Base-by-base conservation (phyloP, 2,329 filamentous ascomycete species). In the Claviceps digitariae region DNA sequence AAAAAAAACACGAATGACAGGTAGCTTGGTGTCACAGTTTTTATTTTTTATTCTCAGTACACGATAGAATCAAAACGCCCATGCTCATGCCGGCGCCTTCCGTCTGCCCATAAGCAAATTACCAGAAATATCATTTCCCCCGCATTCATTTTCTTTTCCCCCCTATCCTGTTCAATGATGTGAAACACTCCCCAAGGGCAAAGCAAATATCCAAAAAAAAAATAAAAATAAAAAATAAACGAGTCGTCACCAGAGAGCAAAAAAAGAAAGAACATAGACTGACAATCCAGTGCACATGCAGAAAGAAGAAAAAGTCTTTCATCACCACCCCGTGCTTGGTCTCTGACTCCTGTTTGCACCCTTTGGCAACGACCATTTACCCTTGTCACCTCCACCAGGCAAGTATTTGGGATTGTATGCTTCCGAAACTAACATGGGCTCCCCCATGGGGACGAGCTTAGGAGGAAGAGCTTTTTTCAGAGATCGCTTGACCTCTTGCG, bases 371-470 rank as follows among this genome's bases (percentile, higher is more conserved):
- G 60, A 48, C 61, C 60, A 64, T 48, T 57, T 59, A 38, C 52
- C 61, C 54, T 64, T 64, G 4, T 48, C 52, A 13, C 62, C 57
- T 20, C 62, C 60, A 1, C 51, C 55, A 25, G 57, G 50, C 20
- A 57, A 56, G 36, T 59, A 55, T 20, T 56, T 61, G 40, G 55
- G 43, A 20, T 51, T 55, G 53, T 71, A 57, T 2, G 67, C 64
- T 46, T 71, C 68, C 1, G 66, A 60, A 6, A 72, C 63, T 0
- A 63, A 67, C 44, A 69, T 62, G 3, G 66, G 65, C 55, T 68
- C 67, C 2, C 66, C 64, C 60, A 69, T 65, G 1, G 65, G 65
- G 31, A 67, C 57, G 21, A 67, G 59, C 34, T 66, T 56, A 4
- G 67, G 61, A n/a, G 69, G 69, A n/a, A 69, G 59, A 20, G 68